phyloP scores from a whole-genome alignment of 1,284 basidiomycete genomes.

The Fomitopsis palustris region DNA sequence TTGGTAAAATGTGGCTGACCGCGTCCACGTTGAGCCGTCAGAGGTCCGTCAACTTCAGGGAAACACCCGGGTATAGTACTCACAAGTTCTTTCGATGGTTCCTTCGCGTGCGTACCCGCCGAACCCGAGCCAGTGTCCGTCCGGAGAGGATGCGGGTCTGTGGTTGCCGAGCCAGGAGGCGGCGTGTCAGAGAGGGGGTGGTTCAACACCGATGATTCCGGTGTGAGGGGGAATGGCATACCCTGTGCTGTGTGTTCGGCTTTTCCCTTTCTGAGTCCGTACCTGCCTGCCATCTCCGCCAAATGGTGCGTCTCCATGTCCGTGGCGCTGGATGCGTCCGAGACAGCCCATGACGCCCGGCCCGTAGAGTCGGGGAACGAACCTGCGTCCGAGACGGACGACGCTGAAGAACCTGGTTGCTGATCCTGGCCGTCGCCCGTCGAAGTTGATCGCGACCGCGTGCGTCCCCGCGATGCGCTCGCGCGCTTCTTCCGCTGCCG shows the following conservation, averaged over 20 bases:
- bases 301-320: conserved; percentile 31
- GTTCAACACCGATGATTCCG: conserved; percentile 40
- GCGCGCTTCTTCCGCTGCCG: conserved; percentile 29
- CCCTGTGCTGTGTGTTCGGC: conserved; percentile 16
- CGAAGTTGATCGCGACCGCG: conserved; percentile 28
- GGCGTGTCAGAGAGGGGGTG: conserved; percentile 29
- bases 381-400: conserved; percentile 19
- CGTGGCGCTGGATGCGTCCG: conserved; percentile 33
- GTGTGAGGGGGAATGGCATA: conserved; percentile 39
- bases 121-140: background rate
- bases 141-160: conserved; percentile 15
- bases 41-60: background rate
- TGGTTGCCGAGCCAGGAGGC: conserved; percentile 11
- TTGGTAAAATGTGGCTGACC: conserved; percentile 9
- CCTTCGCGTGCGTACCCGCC: conserved; percentile 5
- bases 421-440: conserved; percentile 27
- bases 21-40: conserved; percentile 4
- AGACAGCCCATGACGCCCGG: conserved; percentile 34
- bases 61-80: conserved; percentile 2
- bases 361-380: conserved; percentile 29
- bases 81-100: conserved; percentile 15
- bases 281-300: conserved; percentile 8
- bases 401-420: conserved; percentile 19
- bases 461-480: conserved; percentile 29
- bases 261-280: conserved; percentile 16